A percentile compares a stretch with the other conserved stretches of the same genome.
Conservation (phyloP, 306 rosid species). For the Inga laurina region DNA sequence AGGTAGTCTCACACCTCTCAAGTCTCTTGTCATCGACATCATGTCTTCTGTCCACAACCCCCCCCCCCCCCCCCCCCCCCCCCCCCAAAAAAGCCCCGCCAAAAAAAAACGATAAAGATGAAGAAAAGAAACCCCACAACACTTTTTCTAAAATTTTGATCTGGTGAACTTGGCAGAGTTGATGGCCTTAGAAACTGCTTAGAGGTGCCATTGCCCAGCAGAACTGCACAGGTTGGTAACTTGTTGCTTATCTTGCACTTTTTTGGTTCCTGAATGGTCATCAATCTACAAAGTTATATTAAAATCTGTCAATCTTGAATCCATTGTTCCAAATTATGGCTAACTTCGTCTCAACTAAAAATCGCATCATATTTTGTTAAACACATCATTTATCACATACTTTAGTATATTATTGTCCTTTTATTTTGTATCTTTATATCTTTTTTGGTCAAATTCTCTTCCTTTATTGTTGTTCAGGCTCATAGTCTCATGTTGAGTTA, state of each 20-base stretch:
- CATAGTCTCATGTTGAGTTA: background rate
- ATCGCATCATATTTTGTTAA: too few relatives aligned
- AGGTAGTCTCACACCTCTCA: slow-evolving; percentile 41
- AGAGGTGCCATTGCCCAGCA: slow-evolving; percentile 70
- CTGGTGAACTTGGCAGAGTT: slow-evolving; percentile 48
- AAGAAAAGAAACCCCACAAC: background rate
- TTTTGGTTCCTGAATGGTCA: slow-evolving; percentile 7
- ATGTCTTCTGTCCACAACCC: background rate
- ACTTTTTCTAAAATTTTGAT: background rate
- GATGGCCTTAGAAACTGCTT: slow-evolving; percentile 82
- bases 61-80: background rate
- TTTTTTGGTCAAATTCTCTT: background rate
- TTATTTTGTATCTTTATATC: too few relatives aligned
- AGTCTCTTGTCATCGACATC: background rate
- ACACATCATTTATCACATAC: too few relatives aligned
- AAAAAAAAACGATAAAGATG: background rate
- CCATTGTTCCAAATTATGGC: too few relatives aligned
- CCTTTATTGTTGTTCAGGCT: background rate
- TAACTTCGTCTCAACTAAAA: too few relatives aligned
- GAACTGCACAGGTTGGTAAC: slow-evolving; percentile 85
- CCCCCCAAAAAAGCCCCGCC: background rate
- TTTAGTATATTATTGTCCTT: too few relatives aligned
- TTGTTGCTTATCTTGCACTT: slow-evolving; percentile 26
- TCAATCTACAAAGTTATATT: slow-evolving; percentile 2
- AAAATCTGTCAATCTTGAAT: background rate